Conservation (phyloP, 2,329 filamentous ascomycete genomes). For the Pezicula carpinea region DNA sequence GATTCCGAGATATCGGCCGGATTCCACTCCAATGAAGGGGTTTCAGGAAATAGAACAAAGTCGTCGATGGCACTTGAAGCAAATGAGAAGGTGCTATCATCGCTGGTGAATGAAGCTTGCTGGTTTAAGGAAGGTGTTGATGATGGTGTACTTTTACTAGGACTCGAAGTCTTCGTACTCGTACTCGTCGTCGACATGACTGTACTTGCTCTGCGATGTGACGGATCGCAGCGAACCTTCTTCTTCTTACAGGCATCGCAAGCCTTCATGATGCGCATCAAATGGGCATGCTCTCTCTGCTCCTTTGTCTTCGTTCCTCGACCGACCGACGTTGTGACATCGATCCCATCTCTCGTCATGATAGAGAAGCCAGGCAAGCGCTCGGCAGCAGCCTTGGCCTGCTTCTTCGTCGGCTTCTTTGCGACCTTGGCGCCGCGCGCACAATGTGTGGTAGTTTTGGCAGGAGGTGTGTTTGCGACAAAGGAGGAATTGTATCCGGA, state of each 20-base stretch:
- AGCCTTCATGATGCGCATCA: conserved; percentile 65
- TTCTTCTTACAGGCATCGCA: conserved; percentile 58
- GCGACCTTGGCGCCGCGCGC: conserved; percentile 21
- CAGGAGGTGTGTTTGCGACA: conserved; percentile 26
- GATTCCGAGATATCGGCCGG: conserved; percentile 13
- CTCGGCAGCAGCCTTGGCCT: conserved; percentile 20
- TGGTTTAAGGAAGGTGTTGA: conserved; percentile 10
- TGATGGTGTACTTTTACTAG: conserved; percentile 1
- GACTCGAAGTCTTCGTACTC: neutral
- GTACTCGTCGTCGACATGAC: neutral
- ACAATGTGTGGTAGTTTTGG: neutral
- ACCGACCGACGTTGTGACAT: conserved; percentile 58
- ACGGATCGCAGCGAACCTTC: conserved; percentile 44
- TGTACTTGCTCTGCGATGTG: neutral
- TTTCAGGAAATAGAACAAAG: conserved; percentile 26
- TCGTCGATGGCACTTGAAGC: conserved; percentile 22
- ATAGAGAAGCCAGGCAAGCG: conserved; percentile 60
- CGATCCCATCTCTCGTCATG: conserved; percentile 57
- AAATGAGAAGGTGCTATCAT: conserved; percentile 13
- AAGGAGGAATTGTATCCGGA: conserved; percentile 27
- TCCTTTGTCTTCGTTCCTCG: conserved; percentile 63
- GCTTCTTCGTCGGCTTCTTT: conserved; percentile 16
- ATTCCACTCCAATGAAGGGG: conserved; percentile 15
- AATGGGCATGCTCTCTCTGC: conserved; percentile 61
- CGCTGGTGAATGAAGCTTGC: conserved; percentile 11